Evolutionary conservation across 441 rosid genomes (phyloP).

Genomic region (Adansonia rubrostipa): DNA sequence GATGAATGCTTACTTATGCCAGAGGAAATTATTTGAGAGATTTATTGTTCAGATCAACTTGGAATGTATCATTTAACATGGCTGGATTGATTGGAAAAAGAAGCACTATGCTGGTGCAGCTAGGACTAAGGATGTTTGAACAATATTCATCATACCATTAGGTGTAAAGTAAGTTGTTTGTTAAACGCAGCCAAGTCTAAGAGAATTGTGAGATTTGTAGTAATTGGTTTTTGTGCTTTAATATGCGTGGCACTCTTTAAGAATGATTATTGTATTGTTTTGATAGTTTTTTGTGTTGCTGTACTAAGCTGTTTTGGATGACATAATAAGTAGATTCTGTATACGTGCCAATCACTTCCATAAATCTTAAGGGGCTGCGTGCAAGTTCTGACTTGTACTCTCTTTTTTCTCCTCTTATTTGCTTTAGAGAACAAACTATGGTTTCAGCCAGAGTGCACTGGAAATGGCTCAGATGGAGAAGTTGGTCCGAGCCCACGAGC

Average conservation of each 20-base stretch:
- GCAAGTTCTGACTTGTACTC: not conserved
- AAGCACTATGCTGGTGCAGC: not conserved
- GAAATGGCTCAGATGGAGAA: constrained; percentile 84
- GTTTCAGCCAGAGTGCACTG: constrained; percentile 91
- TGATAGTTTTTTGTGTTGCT: not conserved
- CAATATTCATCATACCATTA: not conserved
- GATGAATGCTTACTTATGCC: constrained; percentile 6
- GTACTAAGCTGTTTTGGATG: constrained; percentile 9
- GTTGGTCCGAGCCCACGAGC: constrained; percentile 92
- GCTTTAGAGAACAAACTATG: constrained; percentile 75
- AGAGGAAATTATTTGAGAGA: not conserved
- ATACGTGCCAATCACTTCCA: not conserved
- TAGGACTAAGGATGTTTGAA: not conserved
- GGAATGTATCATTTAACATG: not conserved
- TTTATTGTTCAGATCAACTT: not conserved
- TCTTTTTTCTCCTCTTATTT: not conserved
- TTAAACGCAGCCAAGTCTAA: not conserved
- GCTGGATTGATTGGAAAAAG: not conserved
- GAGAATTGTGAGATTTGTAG: not conserved
- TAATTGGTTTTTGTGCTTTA: not conserved
- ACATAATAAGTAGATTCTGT: not conserved
- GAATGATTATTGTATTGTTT: not conserved
- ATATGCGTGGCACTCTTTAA: not conserved
- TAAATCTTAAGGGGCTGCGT: not conserved
- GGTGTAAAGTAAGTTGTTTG: constrained; percentile 8